Evolutionary conservation across 1,284 basidiomycete species (phyloP).

Genomic region (Puccinia coronata): DNA sequence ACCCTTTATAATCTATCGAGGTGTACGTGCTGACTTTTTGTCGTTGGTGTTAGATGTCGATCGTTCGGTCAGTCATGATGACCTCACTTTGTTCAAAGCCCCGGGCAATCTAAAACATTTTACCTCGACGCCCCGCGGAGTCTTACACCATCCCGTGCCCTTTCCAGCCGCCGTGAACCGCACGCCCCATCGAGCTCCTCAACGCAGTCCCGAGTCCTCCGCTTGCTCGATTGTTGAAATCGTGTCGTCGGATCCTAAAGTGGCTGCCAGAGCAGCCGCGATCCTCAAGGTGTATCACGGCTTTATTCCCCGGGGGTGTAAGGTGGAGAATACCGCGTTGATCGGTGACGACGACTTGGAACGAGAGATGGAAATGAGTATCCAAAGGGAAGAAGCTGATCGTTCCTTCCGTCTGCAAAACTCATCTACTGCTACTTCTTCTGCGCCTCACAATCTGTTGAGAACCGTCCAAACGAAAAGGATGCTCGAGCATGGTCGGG

Average conservation of each 20-base stretch:
- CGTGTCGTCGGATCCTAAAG: conserved; percentile 74
- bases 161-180: not conserved
- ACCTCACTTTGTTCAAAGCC: conserved; percentile 4
- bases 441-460: not conserved
- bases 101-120: conserved; percentile 6
- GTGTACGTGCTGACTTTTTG: not conserved
- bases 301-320: conserved; percentile 43
- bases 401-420: not conserved
- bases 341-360: conserved; percentile 14
- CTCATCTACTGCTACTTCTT: conserved; percentile 3
- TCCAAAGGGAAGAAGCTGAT: conserved; percentile 30
- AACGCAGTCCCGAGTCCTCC: not conserved
- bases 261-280: conserved; percentile 82
- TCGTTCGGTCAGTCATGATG: conserved; percentile 17
- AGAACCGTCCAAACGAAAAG: conserved; percentile 2
- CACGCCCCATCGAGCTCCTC: not conserved
- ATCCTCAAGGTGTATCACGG: conserved; percentile 69
- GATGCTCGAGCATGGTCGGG: not conserved
- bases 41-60: not conserved
- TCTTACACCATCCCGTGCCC: not conserved
- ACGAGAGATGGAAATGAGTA: conserved; percentile 34
- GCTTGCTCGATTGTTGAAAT: conserved; percentile 69
- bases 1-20: not conserved
- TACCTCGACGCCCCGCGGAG: conserved; percentile 3
- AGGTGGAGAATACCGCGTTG: conserved; percentile 9